Percentiles rank a stretch among this genome's conserved stretches.
Conservation (phyloP, 139 green algal genomes). For the Astrephomene gubernaculifera region DNA sequence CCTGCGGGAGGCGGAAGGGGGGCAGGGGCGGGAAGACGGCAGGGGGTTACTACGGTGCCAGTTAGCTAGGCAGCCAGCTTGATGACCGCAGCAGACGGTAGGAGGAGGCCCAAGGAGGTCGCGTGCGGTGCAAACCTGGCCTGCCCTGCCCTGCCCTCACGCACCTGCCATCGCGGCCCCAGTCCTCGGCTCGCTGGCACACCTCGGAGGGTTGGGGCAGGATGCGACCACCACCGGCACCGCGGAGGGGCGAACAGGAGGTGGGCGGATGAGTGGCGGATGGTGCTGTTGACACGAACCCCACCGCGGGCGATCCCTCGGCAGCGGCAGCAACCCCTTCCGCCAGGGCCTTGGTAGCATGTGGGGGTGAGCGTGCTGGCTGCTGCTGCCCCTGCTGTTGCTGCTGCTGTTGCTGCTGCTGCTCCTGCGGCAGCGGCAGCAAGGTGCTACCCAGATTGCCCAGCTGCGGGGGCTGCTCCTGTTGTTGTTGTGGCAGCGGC, state of each 20-base stretch:
- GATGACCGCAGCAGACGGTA: background rate
- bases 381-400: too few relatives aligned
- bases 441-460: background rate
- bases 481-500: background rate
- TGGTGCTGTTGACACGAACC: background rate
- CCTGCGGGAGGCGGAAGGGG: background rate
- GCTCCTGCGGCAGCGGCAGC: background rate
- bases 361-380: too few relatives aligned
- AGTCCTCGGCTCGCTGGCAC: constrained; percentile 19
- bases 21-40: background rate
- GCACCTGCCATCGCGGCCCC: constrained; percentile 22
- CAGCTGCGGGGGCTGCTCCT: background rate
- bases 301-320: constrained; percentile 10
- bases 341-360: too few relatives aligned
- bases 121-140: too few relatives aligned
- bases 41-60: background rate
- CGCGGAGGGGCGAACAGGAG: background rate
- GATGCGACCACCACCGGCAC: background rate
- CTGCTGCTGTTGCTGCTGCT: background rate
- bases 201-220: background rate
- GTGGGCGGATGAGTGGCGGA: too few relatives aligned
- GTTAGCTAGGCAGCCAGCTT: background rate
- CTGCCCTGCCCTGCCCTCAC: background rate
- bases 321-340: background rate
- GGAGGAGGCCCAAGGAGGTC: background rate